These are phyloP conservation scores for Geranium brycei DNA, from an alignment of 345 rosid genomes.

Conservation along the genomic window DNA sequence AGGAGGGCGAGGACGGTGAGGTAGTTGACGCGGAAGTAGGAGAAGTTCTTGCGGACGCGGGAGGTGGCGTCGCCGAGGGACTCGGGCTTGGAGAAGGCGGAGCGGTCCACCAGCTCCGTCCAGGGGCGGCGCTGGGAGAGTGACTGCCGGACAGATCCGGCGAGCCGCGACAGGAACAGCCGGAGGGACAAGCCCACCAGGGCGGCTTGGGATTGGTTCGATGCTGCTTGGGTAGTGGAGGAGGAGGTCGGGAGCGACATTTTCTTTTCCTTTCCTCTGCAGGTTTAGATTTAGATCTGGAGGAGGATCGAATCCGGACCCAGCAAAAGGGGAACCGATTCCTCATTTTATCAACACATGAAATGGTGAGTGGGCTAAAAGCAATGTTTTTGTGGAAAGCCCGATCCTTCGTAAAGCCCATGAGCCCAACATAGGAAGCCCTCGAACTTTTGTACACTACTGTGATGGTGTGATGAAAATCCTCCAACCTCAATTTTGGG, in stretches of 20 bases:
- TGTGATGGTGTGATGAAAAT: no score
- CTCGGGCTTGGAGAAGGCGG: constrained; percentile 31
- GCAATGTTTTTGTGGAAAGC: no score
- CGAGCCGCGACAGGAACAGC: constrained; percentile 15
- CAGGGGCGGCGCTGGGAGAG: constrained; percentile 28
- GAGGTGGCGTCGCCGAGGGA: constrained; percentile 31
- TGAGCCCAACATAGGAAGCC: no score
- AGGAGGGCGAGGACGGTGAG: constrained; percentile 22
- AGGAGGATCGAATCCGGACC: no score
- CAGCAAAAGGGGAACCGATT: no score
- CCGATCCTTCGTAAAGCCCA: no score
- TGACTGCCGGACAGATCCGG: constrained; percentile 15
- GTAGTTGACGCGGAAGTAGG: constrained; percentile 37
- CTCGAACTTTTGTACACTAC: no score
- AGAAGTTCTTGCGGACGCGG: constrained; percentile 26
- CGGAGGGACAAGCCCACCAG: constrained; percentile 4
- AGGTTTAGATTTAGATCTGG: no score
- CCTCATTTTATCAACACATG: no score
- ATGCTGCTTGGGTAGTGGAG: constrained; percentile 5
- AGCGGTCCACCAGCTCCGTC: constrained; percentile 28
- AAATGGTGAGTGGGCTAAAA: no score
- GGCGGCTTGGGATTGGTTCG: not conserved
- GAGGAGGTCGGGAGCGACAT: not conserved
- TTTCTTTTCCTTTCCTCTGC: no score
- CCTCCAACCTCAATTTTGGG: no score